These are phyloP conservation scores for Betula pendula DNA, from an alignment of 306 rosid genomes.

Conservation along the genomic window DNA sequence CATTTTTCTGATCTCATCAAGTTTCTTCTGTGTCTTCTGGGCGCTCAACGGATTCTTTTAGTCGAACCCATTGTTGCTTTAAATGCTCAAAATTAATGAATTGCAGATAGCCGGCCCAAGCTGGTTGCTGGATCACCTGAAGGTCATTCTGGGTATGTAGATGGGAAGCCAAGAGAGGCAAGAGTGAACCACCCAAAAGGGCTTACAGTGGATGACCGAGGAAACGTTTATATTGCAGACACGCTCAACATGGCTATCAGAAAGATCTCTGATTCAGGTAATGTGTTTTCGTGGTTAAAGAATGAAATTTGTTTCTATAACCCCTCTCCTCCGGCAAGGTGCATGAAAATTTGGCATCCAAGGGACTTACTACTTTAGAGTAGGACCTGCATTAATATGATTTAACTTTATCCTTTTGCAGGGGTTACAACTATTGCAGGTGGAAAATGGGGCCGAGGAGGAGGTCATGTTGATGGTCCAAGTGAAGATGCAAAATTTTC, in stretches of 20 bases:
- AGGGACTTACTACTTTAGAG: background rate
- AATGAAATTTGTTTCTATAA: slow-evolving; percentile 4
- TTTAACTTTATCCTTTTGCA: slow-evolving; percentile 29
- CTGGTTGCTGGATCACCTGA: slow-evolving; percentile 88
- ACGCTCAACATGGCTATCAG: slow-evolving; percentile 95
- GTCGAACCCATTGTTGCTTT: slow-evolving; percentile 7
- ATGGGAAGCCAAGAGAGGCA: slow-evolving; percentile 88
- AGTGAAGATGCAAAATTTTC: slow-evolving; percentile 97
- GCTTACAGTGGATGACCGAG: slow-evolving; percentile 72
- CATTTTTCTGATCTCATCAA: slow-evolving; percentile 10
- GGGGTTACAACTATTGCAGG: slow-evolving; percentile 99
- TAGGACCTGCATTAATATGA: slow-evolving; percentile 12
- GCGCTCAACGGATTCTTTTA: background rate
- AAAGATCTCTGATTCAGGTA: slow-evolving; percentile 86
- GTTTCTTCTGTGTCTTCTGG: slow-evolving; percentile 10
- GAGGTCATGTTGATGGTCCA: slow-evolving; percentile 96
- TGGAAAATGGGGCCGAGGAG: slow-evolving; percentile 78
- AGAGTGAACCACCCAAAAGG: slow-evolving; percentile 97
- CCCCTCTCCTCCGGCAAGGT: background rate
- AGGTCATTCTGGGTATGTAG: slow-evolving; percentile 87
- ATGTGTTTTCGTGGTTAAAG: slow-evolving; percentile 5
- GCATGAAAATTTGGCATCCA: background rate
- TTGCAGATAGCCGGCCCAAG: slow-evolving; percentile 85
- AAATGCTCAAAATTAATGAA: slow-evolving; percentile 33
- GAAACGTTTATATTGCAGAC: slow-evolving; percentile 93